Evolutionary conservation across 2,329 filamentous ascomycete species (phyloP).

Genomic region (Corynespora cassiicola): DNA sequence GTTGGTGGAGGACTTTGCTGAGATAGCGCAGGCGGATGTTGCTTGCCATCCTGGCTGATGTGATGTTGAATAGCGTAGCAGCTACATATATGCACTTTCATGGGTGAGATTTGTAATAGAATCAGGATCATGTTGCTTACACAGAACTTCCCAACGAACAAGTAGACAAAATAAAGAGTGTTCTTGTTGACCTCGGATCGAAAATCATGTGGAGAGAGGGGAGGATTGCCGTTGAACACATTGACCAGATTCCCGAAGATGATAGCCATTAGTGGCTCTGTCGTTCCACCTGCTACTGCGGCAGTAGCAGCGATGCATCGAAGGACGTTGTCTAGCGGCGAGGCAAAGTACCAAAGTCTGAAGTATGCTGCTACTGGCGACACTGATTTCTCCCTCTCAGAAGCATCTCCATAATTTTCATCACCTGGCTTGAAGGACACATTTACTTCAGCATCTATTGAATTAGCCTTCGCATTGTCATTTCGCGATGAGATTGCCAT

Average conservation of each 20-base stretch:
- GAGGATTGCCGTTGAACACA: slow-evolving; percentile 31
- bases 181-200: slow-evolving; percentile 11
- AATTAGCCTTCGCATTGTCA: too few relatives aligned
- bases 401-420: too few relatives aligned
- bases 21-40: slow-evolving; percentile 14
- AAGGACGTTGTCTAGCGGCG: slow-evolving; percentile 9
- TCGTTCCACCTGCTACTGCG: slow-evolving; percentile 11
- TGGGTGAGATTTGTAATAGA: neutral
- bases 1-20: slow-evolving; percentile 11
- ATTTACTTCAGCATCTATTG: too few relatives aligned
- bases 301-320: slow-evolving; percentile 8
- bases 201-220: slow-evolving; percentile 11
- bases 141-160: slow-evolving; percentile 13
- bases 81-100: slow-evolving; percentile 7
- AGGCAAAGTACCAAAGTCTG: slow-evolving; percentile 14
- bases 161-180: slow-evolving; percentile 13
- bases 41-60: slow-evolving; percentile 8
- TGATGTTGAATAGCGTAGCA: slow-evolving; percentile 4
- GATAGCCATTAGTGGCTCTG: slow-evolving; percentile 21
- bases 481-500: too few relatives aligned
- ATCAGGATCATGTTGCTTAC: too few relatives aligned
- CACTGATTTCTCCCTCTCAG: too few relatives aligned
- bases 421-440: too few relatives aligned
- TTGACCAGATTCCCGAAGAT: slow-evolving; percentile 40
- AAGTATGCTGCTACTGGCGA: slow-evolving; percentile 11